Base-by-base conservation (phyloP, 208 protist species). In the Crithidia brevicula region DNA sequence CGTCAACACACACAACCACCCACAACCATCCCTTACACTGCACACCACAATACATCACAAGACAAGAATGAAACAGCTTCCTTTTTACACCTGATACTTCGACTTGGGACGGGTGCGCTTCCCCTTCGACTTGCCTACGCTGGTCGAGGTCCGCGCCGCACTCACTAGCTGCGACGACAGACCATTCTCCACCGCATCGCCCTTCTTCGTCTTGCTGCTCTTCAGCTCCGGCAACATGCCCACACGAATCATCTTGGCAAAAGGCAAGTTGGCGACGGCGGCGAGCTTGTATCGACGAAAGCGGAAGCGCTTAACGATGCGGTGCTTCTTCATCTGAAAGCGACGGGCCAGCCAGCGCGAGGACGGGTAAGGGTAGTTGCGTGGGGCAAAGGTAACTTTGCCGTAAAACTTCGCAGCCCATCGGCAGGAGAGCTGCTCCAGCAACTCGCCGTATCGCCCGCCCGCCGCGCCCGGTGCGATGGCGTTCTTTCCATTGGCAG, bases 141-240 rank as follows among this genome's bases (percentile, higher is more conserved):
- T 81, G 7, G 79, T 42, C 8, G 71, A 63, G 30, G 40, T 64
- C 0, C 79, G 69, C 58, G 82, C 88, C 0, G 83, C 82, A 10
- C 50, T 78, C 5, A 96, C 85, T 6, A 96, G 83, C 61, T 91
- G 86, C 61, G 80, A 79, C 11, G 82, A 85, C 31, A 94, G 81
- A 3, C 74, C 74, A 15, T 73, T 77, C 46, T 94, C 91, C 22
- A 94, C 86, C 1, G 67, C 51, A 49, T 94, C 91, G 2, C 86
- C 91, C 72, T 88, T 92, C 57, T 94, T 92, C 18, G 86, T 90
- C 61, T 96, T 94, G 68, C 81, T 88, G 67, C 87, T 94, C 85
- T 96, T 94, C 54, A 96, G 78, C 66, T 94, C 86, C n/a, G 91
- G 91, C 50, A 96, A 72, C 91, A 96, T 93, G n/a, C 88, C 88